phyloP scores from a whole-genome alignment of 2,329 filamentous ascomycete genomes.

The Arthroderma sp. region DNA sequence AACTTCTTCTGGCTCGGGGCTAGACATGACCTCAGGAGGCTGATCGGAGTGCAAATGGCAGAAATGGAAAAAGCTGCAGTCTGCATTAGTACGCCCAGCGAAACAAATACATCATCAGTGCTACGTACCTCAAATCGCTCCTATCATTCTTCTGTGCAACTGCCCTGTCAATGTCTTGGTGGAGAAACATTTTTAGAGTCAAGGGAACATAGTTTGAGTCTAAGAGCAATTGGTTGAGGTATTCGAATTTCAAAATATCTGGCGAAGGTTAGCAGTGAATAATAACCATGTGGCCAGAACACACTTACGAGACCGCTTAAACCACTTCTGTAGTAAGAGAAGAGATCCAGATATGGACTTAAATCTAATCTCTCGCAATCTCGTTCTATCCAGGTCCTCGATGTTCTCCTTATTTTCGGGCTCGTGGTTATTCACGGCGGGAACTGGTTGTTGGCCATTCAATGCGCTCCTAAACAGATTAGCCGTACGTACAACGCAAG shows the following conservation, averaged over 20 bases:
- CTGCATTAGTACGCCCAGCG: conserved; percentile 8
- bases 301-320: conserved; percentile 76
- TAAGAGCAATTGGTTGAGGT: conserved; percentile 79
- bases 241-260: conserved; percentile 94
- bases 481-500: neutral
- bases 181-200: conserved; percentile 81
- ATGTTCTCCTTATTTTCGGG: conserved; percentile 29
- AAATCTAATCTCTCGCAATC: conserved; percentile 72
- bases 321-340: conserved; percentile 85
- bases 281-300: neutral
- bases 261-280: conserved; percentile 2
- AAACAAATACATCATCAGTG: neutral
- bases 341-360: conserved; percentile 88
- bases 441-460: neutral
- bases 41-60: conserved; percentile 63
- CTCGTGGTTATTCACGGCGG: conserved; percentile 5
- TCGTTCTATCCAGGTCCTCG: conserved; percentile 69
- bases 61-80: conserved; percentile 70
- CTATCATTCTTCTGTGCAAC: conserved; percentile 77
- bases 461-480: neutral
- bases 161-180: conserved; percentile 84
- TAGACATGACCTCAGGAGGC: conserved; percentile 22
- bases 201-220: conserved; percentile 93
- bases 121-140: conserved; percentile 59
- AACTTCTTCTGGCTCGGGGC: conserved; percentile 21